Percentiles rank a stretch among this genome's conserved stretches.
Conservation (phyloP, 768 basidiomycete species). For the Suillus weaverae region DNA sequence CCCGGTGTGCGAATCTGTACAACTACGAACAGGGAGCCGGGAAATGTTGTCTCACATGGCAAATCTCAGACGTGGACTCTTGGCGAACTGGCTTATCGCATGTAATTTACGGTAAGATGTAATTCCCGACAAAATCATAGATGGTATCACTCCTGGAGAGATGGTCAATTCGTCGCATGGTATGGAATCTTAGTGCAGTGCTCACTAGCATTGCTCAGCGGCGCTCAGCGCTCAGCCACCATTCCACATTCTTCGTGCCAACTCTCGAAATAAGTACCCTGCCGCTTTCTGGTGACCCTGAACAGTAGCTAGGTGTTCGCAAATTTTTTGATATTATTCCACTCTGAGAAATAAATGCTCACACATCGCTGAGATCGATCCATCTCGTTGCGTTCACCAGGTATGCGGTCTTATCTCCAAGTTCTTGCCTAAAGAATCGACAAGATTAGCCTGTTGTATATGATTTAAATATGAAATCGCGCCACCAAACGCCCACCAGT, state of each 20-base stretch:
- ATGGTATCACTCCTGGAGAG: background rate
- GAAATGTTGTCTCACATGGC: background rate
- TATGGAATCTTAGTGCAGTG: background rate
- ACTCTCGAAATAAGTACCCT: conserved; percentile 41
- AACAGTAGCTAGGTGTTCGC: conserved; percentile 33
- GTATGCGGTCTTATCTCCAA: conserved; percentile 49
- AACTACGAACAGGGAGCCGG: background rate
- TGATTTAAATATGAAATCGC: background rate
- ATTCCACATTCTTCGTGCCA: conserved; percentile 47
- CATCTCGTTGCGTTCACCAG: conserved; percentile 59
- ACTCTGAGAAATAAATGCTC: conserved; percentile 12
- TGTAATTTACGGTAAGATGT: background rate
- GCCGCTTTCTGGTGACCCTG: conserved; percentile 50
- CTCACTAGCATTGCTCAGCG: background rate
- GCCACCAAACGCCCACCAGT: conserved; percentile 27
- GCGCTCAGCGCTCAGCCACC: conserved; percentile 15
- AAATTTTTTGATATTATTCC: background rate
- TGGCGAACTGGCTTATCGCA: background rate
- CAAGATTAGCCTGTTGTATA: background rate
- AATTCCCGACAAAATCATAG: background rate
- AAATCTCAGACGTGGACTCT: background rate
- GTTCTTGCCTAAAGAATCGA: conserved; percentile 30
- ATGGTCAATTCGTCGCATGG: background rate
- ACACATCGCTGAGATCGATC: conserved; percentile 51
- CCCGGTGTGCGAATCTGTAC: background rate